phyloP scores from a whole-genome alignment of 805 yeast genomes.

The Kodamaea laetipori region DNA sequence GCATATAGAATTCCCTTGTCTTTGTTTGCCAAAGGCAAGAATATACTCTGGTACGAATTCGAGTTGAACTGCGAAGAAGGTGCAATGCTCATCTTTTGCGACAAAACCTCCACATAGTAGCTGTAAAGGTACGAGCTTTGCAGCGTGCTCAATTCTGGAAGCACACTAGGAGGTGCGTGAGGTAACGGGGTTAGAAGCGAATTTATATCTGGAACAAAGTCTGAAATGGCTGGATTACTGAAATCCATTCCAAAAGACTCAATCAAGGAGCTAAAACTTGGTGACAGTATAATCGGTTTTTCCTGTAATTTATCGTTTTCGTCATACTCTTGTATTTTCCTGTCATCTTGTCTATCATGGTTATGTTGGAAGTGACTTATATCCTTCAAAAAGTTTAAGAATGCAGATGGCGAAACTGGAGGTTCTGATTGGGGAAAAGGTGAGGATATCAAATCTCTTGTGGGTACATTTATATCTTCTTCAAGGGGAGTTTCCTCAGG shows the following conservation, averaged over 20 bases:
- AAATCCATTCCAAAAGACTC: slow-evolving; percentile 6
- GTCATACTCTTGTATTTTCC: slow-evolving; percentile 6
- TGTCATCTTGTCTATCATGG: slow-evolving; percentile 1
- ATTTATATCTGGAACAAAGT: slow-evolving; percentile 5
- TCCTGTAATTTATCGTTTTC: neutral
- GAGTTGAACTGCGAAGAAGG: slow-evolving; percentile 46
- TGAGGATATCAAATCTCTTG: neutral
- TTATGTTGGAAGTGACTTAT: slow-evolving; percentile 15
- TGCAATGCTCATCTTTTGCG: slow-evolving; percentile 48
- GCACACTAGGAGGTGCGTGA: slow-evolving; percentile 17
- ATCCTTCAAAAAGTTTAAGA: slow-evolving; percentile 29
- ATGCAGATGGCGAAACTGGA: slow-evolving; percentile 23
- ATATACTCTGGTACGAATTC: slow-evolving; percentile 53
- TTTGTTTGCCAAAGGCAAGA: slow-evolving; percentile 55
- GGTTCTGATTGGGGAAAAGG: neutral
- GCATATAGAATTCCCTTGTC: slow-evolving; percentile 55
- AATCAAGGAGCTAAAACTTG: slow-evolving; percentile 6
- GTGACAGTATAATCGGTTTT: neutral
- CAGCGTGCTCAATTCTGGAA: slow-evolving; percentile 20
- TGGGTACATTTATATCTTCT: neutral
- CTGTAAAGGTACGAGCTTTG: slow-evolving; percentile 42
- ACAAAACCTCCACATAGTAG: slow-evolving; percentile 50
- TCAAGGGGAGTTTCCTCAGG: neutral
- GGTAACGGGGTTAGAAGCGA: slow-evolving; percentile 3
- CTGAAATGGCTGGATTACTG: neutral